Conservation (phyloP, 2,329 filamentous ascomycete genomes). For the Hypoxylon sp. region DNA sequence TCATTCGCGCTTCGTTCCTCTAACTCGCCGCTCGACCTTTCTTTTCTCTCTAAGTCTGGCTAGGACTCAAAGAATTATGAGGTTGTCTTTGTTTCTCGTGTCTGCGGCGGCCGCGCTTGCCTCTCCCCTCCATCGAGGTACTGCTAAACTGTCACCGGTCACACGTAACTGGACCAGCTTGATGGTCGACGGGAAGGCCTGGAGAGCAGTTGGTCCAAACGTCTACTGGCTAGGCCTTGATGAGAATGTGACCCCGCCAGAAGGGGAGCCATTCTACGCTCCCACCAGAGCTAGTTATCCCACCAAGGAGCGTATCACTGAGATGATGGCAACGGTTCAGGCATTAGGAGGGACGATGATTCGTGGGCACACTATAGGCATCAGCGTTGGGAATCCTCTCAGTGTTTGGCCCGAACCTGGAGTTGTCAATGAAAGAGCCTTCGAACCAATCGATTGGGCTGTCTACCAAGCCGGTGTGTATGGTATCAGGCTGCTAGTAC, state of each 20-base stretch:
- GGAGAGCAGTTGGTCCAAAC: constrained; percentile 63
- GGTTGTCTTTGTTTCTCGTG: constrained; percentile 34
- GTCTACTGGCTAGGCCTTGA: constrained; percentile 66
- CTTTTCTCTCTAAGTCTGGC: neutral
- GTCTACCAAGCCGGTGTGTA: constrained; percentile 61
- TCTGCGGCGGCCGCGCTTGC: constrained; percentile 33
- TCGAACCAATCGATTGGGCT: constrained; percentile 63
- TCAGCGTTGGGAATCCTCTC: constrained; percentile 63
- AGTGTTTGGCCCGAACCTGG: constrained; percentile 58
- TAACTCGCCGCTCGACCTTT: neutral
- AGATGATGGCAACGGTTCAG: constrained; percentile 60
- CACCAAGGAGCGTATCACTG: constrained; percentile 60
- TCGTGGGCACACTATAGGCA: constrained; percentile 61
- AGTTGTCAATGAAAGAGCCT: constrained; percentile 59
- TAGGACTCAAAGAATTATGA: constrained; percentile 33
- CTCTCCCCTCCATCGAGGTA: constrained; percentile 19
- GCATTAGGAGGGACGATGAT: constrained; percentile 62
- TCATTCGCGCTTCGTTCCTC: neutral
- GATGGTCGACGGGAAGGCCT: constrained; percentile 55
- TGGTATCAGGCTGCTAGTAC: constrained; percentile 60
- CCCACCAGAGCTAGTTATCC: constrained; percentile 61
- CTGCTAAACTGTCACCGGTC: constrained; percentile 49
- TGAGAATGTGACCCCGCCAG: constrained; percentile 62
- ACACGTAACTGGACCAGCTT: constrained; percentile 55
- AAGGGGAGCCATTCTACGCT: constrained; percentile 60